Percentiles rank a stretch among this genome's conserved stretches.
Conservation (phyloP, 805 yeast genomes). For the Suhomyces faveliae region DNA sequence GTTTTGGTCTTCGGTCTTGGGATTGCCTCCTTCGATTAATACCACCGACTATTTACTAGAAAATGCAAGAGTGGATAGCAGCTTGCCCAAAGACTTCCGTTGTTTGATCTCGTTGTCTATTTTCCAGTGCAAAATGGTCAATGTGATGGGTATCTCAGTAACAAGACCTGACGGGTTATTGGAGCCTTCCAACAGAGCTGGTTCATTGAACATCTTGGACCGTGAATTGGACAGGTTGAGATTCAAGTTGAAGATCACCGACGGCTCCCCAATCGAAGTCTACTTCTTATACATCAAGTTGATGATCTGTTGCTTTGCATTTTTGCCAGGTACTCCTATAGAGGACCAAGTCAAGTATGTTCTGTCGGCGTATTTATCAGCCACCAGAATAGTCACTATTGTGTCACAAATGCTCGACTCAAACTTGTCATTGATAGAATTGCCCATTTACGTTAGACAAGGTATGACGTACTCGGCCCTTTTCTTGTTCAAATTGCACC, state of each 20-base stretch:
- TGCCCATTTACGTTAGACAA: constrained; percentile 84
- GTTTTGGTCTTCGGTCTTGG: constrained; percentile 84
- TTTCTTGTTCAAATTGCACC: constrained; percentile 73
- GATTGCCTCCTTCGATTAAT: constrained; percentile 82
- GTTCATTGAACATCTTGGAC: constrained; percentile 71
- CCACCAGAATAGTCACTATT: constrained; percentile 79
- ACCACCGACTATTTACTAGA: constrained; percentile 78
- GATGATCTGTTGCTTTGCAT: constrained; percentile 85
- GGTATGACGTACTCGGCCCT: constrained; percentile 80
- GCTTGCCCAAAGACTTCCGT: constrained; percentile 68
- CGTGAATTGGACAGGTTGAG: constrained; percentile 73
- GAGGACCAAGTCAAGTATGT: constrained; percentile 86
- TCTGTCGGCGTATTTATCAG: constrained; percentile 72
- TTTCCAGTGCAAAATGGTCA: constrained; percentile 80
- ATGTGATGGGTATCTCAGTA: constrained; percentile 84
- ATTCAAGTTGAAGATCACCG: constrained; percentile 62
- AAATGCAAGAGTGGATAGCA: constrained; percentile 64
- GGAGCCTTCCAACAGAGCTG: constrained; percentile 80
- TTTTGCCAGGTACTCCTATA: constrained; percentile 83
- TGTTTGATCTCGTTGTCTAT: constrained; percentile 71
- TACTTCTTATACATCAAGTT: constrained; percentile 75
- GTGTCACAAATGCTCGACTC: constrained; percentile 66
- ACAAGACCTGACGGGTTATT: constrained; percentile 84
- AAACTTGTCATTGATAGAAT: constrained; percentile 67
- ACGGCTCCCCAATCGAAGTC: constrained; percentile 67